Evolutionary conservation across 441 rosid genomes (phyloP).

Genomic region (Eruca vesicaria): DNA sequence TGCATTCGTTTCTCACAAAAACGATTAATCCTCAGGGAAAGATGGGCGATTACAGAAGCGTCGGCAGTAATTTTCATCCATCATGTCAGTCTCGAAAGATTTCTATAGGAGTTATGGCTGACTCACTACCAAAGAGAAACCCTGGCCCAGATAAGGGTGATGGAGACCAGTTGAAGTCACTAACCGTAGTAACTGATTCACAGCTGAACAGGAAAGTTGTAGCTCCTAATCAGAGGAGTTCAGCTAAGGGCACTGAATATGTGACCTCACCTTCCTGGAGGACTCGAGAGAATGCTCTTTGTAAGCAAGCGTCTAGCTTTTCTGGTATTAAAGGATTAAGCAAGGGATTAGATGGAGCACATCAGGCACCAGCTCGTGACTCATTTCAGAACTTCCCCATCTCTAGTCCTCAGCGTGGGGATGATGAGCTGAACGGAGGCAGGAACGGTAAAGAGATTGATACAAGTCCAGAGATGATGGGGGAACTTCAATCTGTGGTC

Average conservation of each 20-base stretch:
- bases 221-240: conserved; percentile 37
- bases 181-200: conserved; percentile 18
- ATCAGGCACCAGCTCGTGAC: conserved; percentile 37
- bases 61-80: conserved; percentile 52
- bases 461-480: conserved; percentile 41
- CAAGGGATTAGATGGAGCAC: conserved; percentile 39
- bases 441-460: conserved; percentile 26
- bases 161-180: conserved; percentile 37
- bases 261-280: conserved; percentile 58
- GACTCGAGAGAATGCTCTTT: conserved; percentile 36
- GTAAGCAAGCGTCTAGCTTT: conserved; percentile 37
- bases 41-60: conserved; percentile 54
- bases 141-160: conserved; percentile 35
- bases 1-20: background rate
- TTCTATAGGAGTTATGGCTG: conserved; percentile 69
- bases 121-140: conserved; percentile 48
- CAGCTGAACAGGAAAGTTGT: background rate
- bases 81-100: conserved; percentile 80
- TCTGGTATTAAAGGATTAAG: conserved; percentile 34
- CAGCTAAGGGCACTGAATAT: conserved; percentile 35
- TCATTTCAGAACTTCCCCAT: conserved; percentile 15
- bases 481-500: conserved; percentile 49
- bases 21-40: conserved; percentile 42
- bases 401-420: conserved; percentile 40
- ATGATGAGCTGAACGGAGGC: conserved; percentile 29